phyloP scores from a whole-genome alignment of 805 yeast genomes.

The Spathaspora arborariae region DNA sequence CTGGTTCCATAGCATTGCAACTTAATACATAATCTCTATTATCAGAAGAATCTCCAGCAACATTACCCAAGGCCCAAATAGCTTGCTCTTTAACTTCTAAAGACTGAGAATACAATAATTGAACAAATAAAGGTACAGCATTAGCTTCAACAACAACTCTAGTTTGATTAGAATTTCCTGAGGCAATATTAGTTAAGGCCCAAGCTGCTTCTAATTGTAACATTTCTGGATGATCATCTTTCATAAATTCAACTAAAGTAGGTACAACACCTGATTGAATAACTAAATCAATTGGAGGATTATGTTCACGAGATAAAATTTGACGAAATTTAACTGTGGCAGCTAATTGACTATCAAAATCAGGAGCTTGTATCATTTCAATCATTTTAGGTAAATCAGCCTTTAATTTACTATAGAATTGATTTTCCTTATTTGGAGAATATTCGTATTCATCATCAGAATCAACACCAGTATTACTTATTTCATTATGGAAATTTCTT shows the following conservation, averaged over 20 bases:
- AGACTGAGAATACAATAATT: slow-evolving; percentile 73
- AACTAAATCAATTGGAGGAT: slow-evolving; percentile 94
- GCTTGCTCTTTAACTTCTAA: slow-evolving; percentile 97
- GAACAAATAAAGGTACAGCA: slow-evolving; percentile 89
- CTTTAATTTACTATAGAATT: slow-evolving; percentile 37
- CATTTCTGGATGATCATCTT: slow-evolving; percentile 67
- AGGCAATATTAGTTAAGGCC: slow-evolving; percentile 98
- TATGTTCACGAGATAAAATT: slow-evolving; percentile 86
- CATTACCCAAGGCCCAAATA: slow-evolving; percentile 98
- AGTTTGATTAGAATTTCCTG: slow-evolving; percentile 89
- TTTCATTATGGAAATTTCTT: slow-evolving; percentile 60
- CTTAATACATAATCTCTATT: slow-evolving; percentile 86
- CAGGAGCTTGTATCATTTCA: slow-evolving; percentile 69
- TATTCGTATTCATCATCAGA: slow-evolving; percentile 40
- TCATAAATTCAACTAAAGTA: slow-evolving; percentile 81
- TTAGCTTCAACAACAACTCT: slow-evolving; percentile 86
- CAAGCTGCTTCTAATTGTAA: slow-evolving; percentile 97
- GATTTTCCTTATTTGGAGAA: slow-evolving; percentile 39
- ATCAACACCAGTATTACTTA: slow-evolving; percentile 32
- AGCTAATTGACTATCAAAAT: slow-evolving; percentile 73
- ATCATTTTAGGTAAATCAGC: slow-evolving; percentile 83
- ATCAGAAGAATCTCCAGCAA: slow-evolving; percentile 92
- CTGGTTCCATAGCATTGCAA: slow-evolving; percentile 86
- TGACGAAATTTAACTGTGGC: slow-evolving; percentile 94
- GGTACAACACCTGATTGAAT: slow-evolving; percentile 94